Base-by-base conservation (phyloP, 208 protist species). In the Acanthamoeba rhysodes region DNA sequence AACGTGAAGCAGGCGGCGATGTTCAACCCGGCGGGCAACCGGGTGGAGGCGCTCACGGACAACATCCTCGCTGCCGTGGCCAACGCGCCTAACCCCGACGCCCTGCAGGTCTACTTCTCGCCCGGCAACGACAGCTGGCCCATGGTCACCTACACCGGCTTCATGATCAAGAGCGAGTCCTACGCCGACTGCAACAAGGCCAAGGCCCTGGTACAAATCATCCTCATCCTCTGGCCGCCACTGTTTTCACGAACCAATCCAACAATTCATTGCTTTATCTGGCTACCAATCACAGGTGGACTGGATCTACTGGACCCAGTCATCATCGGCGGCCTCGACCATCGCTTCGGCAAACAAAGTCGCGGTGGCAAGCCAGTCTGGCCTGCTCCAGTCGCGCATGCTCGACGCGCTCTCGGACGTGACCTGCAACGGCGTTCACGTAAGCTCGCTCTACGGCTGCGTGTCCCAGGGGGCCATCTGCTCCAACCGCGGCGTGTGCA, bases 281-380 rank as follows among this genome's bases (percentile, higher is more conserved):
- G 41, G 0, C 45, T 0, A 9, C 45, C 45, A 48, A 48, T 48
- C 5, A 48, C 16, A 70, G 85, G 59, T 72, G 4, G 85, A 92
- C 32, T 92, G 85, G 85, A 92, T 92, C 64, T 92, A 92, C 41
- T 92, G 85, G 85, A 92, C 55, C 0, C 85, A 92, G 41, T 27
- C 34, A 1, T 68, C 85, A 12, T 2, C 7, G n/a, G 55, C 48
- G n/a, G 85, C 85, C 0, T 16, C 20, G n/a, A 32, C 85, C 0
- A 92, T 92, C 64, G 85, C 85, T 8, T n/a, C 45, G 22, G 78
- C 78, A 10, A 85, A 85, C 48, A 50, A 85, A 24, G 78, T 85
- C 45, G 41, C 18, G 5, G 78, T 85, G 45, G 78, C 78, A 7
- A 85, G 78, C 48, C 41, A 32, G 24, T 59, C 34, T 0, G 16